These are phyloP conservation scores for Claviceps maximensis DNA, from an alignment of 2,329 filamentous ascomycete species.

Conservation along the genomic window DNA sequence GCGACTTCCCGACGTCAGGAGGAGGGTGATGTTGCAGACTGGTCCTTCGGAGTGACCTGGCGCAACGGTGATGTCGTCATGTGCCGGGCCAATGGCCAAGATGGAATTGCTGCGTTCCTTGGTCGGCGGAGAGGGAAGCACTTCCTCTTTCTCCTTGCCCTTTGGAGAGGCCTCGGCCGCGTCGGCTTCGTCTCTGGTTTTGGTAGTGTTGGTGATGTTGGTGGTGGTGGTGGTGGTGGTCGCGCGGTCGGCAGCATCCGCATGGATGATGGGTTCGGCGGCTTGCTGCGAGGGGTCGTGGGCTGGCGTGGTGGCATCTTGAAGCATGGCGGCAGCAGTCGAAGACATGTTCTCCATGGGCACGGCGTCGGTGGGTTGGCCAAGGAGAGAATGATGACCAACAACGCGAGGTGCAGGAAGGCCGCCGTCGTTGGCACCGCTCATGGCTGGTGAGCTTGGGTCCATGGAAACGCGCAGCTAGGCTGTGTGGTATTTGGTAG, in stretches of 20 bases:
- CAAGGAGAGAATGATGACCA: conserved; percentile 17
- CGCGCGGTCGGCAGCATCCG: conserved; percentile 6
- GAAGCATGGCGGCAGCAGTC: conserved; percentile 1
- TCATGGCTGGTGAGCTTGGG: conserved; percentile 17
- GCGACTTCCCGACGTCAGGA: conserved; percentile 67
- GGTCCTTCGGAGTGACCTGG: conserved; percentile 20
- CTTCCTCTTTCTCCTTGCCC: conserved; percentile 21
- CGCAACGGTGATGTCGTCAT: conserved; percentile 27
- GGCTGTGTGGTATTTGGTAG: too few species aligned
- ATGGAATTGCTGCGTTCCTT: conserved; percentile 22
- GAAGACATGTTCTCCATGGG: conserved; percentile 23
- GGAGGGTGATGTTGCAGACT: conserved; percentile 63
- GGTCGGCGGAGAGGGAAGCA: conserved; percentile 13
- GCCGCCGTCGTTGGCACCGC: conserved; percentile 14
- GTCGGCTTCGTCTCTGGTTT: conserved; percentile 11
- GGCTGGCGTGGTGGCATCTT: conserved; percentile 9
- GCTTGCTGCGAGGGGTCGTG: conserved; percentile 9
- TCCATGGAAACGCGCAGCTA: conserved; percentile 15
- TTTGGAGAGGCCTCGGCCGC: conserved; percentile 12
- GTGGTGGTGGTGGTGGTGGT: neutral
- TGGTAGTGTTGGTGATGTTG: neutral
- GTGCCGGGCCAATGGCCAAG: conserved; percentile 30
- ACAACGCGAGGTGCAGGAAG: conserved; percentile 5
- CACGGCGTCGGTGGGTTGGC: conserved; percentile 24
- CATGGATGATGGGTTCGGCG: conserved; percentile 7